Evolutionary conservation across 2,329 filamentous ascomycete genomes (phyloP), one percentile per base, ranked within the genome.

Genomic region (Neofusicoccum parvum): DNA sequence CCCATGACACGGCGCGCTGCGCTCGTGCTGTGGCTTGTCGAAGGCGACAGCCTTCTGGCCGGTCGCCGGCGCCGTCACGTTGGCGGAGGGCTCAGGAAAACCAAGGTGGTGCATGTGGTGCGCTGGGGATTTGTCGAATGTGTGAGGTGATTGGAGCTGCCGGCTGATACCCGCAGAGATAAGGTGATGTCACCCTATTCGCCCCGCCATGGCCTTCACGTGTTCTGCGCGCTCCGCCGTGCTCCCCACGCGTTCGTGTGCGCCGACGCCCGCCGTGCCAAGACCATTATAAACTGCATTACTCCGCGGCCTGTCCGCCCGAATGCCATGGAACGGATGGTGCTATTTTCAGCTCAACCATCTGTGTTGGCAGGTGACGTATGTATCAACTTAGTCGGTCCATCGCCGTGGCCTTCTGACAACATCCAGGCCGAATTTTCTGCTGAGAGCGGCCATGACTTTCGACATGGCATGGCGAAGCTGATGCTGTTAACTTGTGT

Each of bases 121-220:
- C 11, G 37, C 51, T 43, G 49, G 15, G 48, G 7, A 56, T 56
- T 64, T 64, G 62, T 54, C 62, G 27, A 46, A 27, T 15, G 39
- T 3, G 48, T 46, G n/a, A 64, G 49, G 41, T 48, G 62, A 64
- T 56, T 14, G 39, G n/a, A n/a, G 11, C 14, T 17, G 9, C 36
- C 43, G 20, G 9, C 27, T 36, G n/a, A 37, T 46, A 23, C 17
- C n/a, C 12, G 27, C 27, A 17, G 34, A 64, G 62, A 64, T 64
- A 56, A 64, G 62, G 49, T 64, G 62, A 64, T 64, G 62, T 64
- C 62, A 64, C 41, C 43, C 39, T 43, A 64, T 64, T 54, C 20
- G 48, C 37, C 23, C 36, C 48, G 53, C 43, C 20, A 11, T 9
- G 3, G 15, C 34, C 10, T 12, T 36, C 34, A 43, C 54, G 58